These are phyloP conservation scores for Agrocybe praecox DNA, from an alignment of 768 basidiomycete species.

Conservation along the genomic window DNA sequence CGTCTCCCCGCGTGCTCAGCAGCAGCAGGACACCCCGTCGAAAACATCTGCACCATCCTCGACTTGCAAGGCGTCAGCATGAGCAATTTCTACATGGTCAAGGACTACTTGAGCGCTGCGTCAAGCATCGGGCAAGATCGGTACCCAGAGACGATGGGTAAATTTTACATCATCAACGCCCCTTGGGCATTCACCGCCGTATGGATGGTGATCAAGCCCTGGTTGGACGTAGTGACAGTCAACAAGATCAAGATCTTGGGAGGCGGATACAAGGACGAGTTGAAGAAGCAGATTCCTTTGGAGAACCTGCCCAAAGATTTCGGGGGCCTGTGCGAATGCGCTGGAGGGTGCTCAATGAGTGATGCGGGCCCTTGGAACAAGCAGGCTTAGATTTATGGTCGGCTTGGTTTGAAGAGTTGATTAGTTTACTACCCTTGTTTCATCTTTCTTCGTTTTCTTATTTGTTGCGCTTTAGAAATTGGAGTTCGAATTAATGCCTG, in stretches of 20 bases:
- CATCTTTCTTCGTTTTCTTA: too few relatives aligned
- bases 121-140: conserved; percentile 84
- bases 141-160: conserved; percentile 95
- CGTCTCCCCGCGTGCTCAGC: conserved; percentile 81
- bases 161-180: conserved; percentile 98
- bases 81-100: conserved; percentile 85
- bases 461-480: too few relatives aligned
- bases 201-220: conserved; percentile 88
- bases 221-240: conserved; percentile 95
- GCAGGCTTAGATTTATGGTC: neutral
- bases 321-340: conserved; percentile 81
- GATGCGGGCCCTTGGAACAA: conserved; percentile 92
- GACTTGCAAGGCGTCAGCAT: conserved; percentile 78
- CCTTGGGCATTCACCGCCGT: conserved; percentile 91
- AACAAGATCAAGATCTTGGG: conserved; percentile 92
- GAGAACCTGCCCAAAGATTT: conserved; percentile 86
- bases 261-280: conserved; percentile 68
- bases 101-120: conserved; percentile 84
- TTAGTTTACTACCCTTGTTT: too few relatives aligned
- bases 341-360: conserved; percentile 81
- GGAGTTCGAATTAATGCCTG: too few relatives aligned
- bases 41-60: conserved; percentile 97
- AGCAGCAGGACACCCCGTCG: conserved; percentile 82
- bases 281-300: conserved; percentile 79
- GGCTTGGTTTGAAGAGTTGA: too few relatives aligned